Evolutionary conservation across 139 green algal species (phyloP), one percentile per base, ranked within the genome.

Genomic region (Cymbomonas tetramitiformis): DNA sequence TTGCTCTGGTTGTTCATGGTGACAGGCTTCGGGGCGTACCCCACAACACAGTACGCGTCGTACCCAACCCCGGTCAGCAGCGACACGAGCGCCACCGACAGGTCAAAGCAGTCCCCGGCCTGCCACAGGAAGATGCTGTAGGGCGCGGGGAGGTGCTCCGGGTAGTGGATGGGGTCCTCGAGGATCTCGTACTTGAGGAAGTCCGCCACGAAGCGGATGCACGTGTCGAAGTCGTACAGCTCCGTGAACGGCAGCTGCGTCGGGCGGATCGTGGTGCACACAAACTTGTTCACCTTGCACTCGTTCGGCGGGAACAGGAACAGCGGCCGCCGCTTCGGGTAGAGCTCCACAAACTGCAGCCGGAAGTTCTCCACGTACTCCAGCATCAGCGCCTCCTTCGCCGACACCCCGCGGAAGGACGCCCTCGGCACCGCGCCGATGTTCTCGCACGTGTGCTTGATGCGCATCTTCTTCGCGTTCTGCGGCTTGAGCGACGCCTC

Each of bases 151-250:
- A 91, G 67, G 65, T 80, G 68, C 53, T 64, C 58, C 3, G 84
- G 77, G 61, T 80, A 81, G 51, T 68, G 44, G 31, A 44, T 54
- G 2, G 75, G 73, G 56, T 91, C 63, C 55, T 89, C 75, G 43
- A 93, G 64, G 0, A 69, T 56, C 72, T 93, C 84, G 50, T 79
- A 93, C 4, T 62, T 63, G 39, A 94, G 55, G 56, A 84, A 90
- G 62, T 87, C 74, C 0, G 75, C 61, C 43, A 93, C 72, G 71
- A 89, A 93, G 47, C 65, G 51, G 8, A 55, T 65, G 32, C 79
- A 80, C 25, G 62, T 73, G 0, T 82, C 62, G 54, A 87, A 57
- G 58, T 86, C 71, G 50, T 88, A 74, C 23, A 86, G 64, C 55
- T 86, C 73, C 1, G 61, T 51, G 64, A 79, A 78, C 21, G 67